These are phyloP conservation scores for Cnidoscolus chayamansa DNA, from an alignment of 441 rosid genomes.

Conservation along the genomic window DNA sequence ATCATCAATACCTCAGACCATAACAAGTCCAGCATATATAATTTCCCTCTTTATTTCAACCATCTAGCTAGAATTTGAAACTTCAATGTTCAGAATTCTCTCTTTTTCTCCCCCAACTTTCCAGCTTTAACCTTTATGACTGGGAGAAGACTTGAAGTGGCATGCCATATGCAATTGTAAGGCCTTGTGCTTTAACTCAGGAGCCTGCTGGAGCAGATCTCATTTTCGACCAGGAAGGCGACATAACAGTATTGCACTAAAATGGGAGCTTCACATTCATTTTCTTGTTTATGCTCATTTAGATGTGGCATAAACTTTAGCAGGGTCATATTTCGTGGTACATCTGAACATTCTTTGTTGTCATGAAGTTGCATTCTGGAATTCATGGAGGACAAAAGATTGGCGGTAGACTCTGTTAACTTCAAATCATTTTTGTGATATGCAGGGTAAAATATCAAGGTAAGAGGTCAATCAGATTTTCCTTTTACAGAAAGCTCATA, in stretches of 20 bases:
- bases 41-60: not conserved
- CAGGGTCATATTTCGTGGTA: not conserved
- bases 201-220: slow-evolving; percentile 96
- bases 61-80: slow-evolving; percentile 5
- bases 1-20: not conserved
- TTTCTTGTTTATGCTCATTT: not conserved
- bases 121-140: slow-evolving; percentile 8
- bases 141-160: slow-evolving; percentile 92
- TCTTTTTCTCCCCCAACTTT: not conserved
- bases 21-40: not conserved
- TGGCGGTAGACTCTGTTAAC: not conserved
- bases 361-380: not conserved
- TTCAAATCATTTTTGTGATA: not conserved
- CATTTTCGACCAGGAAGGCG: slow-evolving; percentile 87
- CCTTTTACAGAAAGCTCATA: slow-evolving; percentile 74
- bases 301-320: not conserved
- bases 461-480: slow-evolving; percentile 79
- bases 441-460: slow-evolving; percentile 85
- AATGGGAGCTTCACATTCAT: not conserved
- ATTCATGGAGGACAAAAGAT: not conserved
- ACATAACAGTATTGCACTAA: slow-evolving; percentile 48
- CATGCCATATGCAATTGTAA: slow-evolving; percentile 71
- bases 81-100: not conserved
- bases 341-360: not conserved
- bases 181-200: slow-evolving; percentile 90